Evolutionary conservation across 148 eudicot genomes (phyloP), one percentile per base, ranked within the genome.

Genomic region (Diospyros kaki): DNA sequence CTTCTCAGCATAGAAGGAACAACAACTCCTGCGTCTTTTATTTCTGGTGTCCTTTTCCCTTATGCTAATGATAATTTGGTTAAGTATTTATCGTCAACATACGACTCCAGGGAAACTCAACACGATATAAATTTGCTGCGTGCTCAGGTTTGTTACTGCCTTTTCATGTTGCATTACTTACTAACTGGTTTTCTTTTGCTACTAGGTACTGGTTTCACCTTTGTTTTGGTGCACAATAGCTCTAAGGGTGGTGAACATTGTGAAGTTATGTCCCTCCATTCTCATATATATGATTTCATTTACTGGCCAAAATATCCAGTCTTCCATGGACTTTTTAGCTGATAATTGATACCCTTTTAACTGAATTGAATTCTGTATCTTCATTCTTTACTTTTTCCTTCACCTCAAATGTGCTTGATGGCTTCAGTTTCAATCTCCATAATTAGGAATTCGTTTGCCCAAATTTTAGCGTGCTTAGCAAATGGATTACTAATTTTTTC

Each of bases 1-100:
- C 73, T 69, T 41, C 61, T 69, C 41, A 48, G 41, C 48, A 69
- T 69, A 13, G 73, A 51, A 54, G 61, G 60, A 56, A 69, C 48
- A 2, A 54, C 61, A 41, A 69, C 73, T 69, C 61, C 73, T 53
- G 40, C 7, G 9, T 69, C 73, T 4, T 69, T 40, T 54, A 18
- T 54, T 13, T 10, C 44, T 6, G 45, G 43, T 41, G 61, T 69
- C 38, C 71, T 68, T 54, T 69, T 55, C 61, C 73, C 73, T 7
- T 69, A 52, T 69, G 73, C 28, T 18, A 40, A 41, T 28, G 18
- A 41, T 53, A 69, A 69, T 41, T 43, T 69, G 61, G 73, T 69
- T 39, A 69, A 69, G 44, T 61, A 69, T 54, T 69, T 69, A 10
- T 11, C 18, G 2, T 44, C 73, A 69, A 38, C 48, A 6, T 55